Evolutionary conservation across 129 eudicot species (phyloP), one percentile per base, ranked within the genome.

Genomic region (Tagetes patula): DNA sequence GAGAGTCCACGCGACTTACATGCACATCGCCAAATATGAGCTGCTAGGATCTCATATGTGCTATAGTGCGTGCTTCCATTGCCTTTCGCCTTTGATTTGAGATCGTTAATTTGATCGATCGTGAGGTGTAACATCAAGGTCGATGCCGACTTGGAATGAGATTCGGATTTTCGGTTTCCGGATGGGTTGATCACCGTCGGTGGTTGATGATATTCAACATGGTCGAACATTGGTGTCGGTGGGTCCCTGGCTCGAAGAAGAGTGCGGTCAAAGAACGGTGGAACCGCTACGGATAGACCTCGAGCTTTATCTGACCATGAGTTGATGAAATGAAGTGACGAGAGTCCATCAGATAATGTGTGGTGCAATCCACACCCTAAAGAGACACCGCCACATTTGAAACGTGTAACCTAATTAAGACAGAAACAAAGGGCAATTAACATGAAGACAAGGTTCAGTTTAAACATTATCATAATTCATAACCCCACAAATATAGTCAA

Each of bases 181-280:
- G 14, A 0, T 13, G 70, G 12, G 52, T 58, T 32, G 30, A 67
- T 76, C 9, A 85, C 14, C 0, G 81, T 36, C 0, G 90, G 88
- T 6, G 90, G 88, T 0, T 77, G 81, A 46, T 88, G 88, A 83
- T 81, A 88, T 58, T 83, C 87, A 2, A 79, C 60, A 49, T 83
- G 87, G 47, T 81, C 74, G 27, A 76, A 89, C 27, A 60, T 40
- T 0, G 88, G 84, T 43, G 83, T 71, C 14, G 93, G 93, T 13
- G 85, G 90, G 63, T 83, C 71, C 7, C 87, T 77, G 3, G 89
- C 90, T 20, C 70, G 77, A 66, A 87, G 85, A 48, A 87, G 85
- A 13, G 86, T 72, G 60, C 96, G 85, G 63, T 89, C 90, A 60
- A 78, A 60, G 82, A 87, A 85, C 5, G 93, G 96, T 13, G 86